Evolutionary conservation across 2,329 filamentous ascomycete species (phyloP).

Genomic region (Didymella arachidicola): DNA sequence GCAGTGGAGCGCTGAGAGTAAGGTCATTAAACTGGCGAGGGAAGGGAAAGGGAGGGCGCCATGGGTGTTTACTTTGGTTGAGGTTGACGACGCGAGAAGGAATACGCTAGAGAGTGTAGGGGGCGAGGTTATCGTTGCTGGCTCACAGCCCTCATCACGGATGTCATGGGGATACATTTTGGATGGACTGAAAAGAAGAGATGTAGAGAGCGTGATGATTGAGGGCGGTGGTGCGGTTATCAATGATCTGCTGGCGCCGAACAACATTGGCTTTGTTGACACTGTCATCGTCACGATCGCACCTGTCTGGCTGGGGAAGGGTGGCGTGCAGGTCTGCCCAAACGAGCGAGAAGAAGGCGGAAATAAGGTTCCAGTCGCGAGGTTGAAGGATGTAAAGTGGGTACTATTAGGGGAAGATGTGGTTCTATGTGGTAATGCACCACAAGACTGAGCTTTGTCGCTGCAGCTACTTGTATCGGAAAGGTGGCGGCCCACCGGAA

Average conservation of each 20-base stretch:
- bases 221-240: slow-evolving; percentile 87
- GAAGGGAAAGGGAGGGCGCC: slow-evolving; percentile 75
- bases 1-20: slow-evolving; percentile 66
- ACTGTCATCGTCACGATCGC: slow-evolving; percentile 88
- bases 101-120: slow-evolving; percentile 38
- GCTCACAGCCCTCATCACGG: background rate
- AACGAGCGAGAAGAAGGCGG: slow-evolving; percentile 62
- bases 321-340: slow-evolving; percentile 81
- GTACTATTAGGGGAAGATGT: slow-evolving; percentile 82
- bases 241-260: slow-evolving; percentile 75
- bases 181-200: slow-evolving; percentile 62
- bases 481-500: slow-evolving; percentile 7
- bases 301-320: slow-evolving; percentile 85
- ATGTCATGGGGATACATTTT: slow-evolving; percentile 70
- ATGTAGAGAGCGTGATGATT: slow-evolving; percentile 83
- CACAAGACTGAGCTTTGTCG: slow-evolving; percentile 39
- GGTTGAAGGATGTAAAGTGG: slow-evolving; percentile 74
- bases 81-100: slow-evolving; percentile 40
- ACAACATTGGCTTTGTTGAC: slow-evolving; percentile 69
- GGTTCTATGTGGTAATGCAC: slow-evolving; percentile 73
- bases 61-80: slow-evolving; percentile 64
- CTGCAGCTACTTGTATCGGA: slow-evolving; percentile 15
- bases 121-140: slow-evolving; percentile 33
- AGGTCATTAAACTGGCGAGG: slow-evolving; percentile 70
- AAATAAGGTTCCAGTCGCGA: slow-evolving; percentile 64